Conservation (phyloP, 2,329 filamentous ascomycete genomes). For the Fusarium sp. region DNA sequence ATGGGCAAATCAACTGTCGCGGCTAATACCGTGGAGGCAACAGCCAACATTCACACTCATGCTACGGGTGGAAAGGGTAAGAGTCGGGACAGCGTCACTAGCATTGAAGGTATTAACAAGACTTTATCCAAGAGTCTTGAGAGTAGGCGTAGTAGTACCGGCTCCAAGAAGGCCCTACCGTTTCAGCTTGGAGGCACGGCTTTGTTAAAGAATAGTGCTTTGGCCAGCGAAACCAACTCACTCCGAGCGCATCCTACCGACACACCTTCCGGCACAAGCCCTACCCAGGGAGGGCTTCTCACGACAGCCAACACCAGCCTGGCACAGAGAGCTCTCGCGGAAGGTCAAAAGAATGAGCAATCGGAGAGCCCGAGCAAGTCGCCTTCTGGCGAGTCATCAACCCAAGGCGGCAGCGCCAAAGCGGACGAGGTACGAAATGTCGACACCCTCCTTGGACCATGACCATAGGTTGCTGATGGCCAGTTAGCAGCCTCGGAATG, state of each 20-base stretch:
- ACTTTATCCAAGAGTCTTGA: constrained; percentile 89
- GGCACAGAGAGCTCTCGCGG: constrained; percentile 17
- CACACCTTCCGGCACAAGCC: constrained; percentile 54
- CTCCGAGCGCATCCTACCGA: constrained; percentile 61
- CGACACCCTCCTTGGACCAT: constrained; percentile 64
- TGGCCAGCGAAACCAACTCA: constrained; percentile 70
- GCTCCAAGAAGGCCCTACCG: constrained; percentile 79
- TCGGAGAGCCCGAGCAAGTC: constrained; percentile 35
- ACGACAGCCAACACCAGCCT: constrained; percentile 37
- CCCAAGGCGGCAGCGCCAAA: constrained; percentile 38
- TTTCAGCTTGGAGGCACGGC: constrained; percentile 58
- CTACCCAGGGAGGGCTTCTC: constrained; percentile 50
- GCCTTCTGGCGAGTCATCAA: constrained; percentile 43
- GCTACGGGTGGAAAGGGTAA: constrained; percentile 58
- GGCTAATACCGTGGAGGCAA: constrained; percentile 86
- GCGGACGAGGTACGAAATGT: constrained; percentile 65
- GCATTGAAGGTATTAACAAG: constrained; percentile 79
- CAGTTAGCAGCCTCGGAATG: constrained; percentile 43
- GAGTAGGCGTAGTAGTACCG: constrained; percentile 88
- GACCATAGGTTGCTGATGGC: constrained; percentile 54
- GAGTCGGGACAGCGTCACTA: constrained; percentile 60
- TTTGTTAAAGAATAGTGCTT: constrained; percentile 61
- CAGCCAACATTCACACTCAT: constrained; percentile 74
- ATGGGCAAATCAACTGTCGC: constrained; percentile 93
- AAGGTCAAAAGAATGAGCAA: constrained; percentile 32